A percentile compares a stretch with the other conserved stretches of the same genome.
phyloP scores from a whole-genome alignment of 208 protist species.

The Leishmania gerbilli region DNA sequence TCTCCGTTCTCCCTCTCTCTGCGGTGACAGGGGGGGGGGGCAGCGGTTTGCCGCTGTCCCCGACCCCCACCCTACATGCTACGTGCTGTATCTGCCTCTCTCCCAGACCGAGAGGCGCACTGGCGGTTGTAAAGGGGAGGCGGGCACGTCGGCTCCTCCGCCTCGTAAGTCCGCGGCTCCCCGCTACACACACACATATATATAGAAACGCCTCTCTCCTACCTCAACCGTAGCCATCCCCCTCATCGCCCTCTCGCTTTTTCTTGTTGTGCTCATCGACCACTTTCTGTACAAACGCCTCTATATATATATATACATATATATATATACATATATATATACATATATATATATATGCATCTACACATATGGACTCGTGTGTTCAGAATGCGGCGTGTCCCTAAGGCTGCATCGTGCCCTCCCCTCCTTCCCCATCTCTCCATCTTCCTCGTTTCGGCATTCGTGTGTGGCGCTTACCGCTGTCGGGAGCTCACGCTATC shows the following conservation, averaged over 20 bases:
- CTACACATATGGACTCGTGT: neutral
- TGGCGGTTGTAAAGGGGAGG: neutral
- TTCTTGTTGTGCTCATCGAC: neutral
- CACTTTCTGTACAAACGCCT: neutral
- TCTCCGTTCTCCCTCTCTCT: neutral
- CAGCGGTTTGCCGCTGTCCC: neutral
- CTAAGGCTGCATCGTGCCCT: neutral
- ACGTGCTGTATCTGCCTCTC: neutral
- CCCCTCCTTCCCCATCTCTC: neutral
- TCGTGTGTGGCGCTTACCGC: neutral
- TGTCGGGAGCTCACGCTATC: neutral
- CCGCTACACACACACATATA: neutral
- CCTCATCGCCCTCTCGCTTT: neutral
- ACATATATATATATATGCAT: no score
- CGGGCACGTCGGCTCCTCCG: neutral
- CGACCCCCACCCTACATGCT: neutral
- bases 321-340: neutral
- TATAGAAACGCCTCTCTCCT: neutral
- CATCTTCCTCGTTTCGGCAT: neutral
- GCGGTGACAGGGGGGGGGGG: neutral
- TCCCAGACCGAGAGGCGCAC: neutral
- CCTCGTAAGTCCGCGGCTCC: neutral
- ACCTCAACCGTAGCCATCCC: neutral
- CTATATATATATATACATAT: neutral
- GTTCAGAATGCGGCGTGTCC: neutral